A percentile compares a stretch with the other conserved stretches of the same genome.
phyloP scores from a whole-genome alignment of 2,329 filamentous ascomycete species.

The Neopestalotiopsis clavispora region DNA sequence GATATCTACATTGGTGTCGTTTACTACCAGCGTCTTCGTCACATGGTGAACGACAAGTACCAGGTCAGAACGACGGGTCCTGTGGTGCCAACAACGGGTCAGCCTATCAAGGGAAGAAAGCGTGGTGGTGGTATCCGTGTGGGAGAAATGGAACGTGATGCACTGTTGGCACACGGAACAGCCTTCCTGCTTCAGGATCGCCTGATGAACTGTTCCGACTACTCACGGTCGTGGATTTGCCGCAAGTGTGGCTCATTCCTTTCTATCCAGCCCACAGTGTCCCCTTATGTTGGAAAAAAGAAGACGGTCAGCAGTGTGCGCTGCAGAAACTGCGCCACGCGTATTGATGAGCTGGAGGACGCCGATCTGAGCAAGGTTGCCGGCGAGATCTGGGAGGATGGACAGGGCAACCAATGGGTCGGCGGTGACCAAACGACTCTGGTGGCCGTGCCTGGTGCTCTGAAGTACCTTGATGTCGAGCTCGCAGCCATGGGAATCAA shows the following conservation, averaged over 20 bases:
- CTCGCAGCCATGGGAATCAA: constrained; percentile 95
- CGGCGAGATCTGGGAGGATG: constrained; percentile 91
- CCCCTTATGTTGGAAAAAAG: constrained; percentile 67
- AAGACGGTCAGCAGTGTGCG: constrained; percentile 72
- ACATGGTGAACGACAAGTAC: constrained; percentile 99
- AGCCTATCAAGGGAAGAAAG: constrained; percentile 96
- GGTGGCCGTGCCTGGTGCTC: constrained; percentile 89
- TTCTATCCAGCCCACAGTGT: constrained; percentile 81
- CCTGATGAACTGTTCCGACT: constrained; percentile 96
- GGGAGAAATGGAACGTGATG: constrained; percentile 98
- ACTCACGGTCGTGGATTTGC: constrained; percentile 88
- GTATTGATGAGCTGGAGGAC: constrained; percentile 62
- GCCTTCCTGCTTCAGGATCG: constrained; percentile 95
- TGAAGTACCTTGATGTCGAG: constrained; percentile 94
- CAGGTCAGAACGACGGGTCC: constrained; percentile 96
- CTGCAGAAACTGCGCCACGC: constrained; percentile 77
- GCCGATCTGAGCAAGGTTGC: constrained; percentile 60
- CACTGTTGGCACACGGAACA: constrained; percentile 91
- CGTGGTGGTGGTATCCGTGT: constrained; percentile 98
- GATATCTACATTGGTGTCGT: constrained; percentile 98
- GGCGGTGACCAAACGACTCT: constrained; percentile 91
- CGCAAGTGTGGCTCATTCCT: constrained; percentile 89
- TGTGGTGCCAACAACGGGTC: constrained; percentile 86
- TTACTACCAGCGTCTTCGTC: constrained; percentile 95
- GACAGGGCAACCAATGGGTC: constrained; percentile 79